Evolutionary conservation across 2,329 filamentous ascomycete species (phyloP).

Genomic region (Nigrograna mackinnonii): DNA sequence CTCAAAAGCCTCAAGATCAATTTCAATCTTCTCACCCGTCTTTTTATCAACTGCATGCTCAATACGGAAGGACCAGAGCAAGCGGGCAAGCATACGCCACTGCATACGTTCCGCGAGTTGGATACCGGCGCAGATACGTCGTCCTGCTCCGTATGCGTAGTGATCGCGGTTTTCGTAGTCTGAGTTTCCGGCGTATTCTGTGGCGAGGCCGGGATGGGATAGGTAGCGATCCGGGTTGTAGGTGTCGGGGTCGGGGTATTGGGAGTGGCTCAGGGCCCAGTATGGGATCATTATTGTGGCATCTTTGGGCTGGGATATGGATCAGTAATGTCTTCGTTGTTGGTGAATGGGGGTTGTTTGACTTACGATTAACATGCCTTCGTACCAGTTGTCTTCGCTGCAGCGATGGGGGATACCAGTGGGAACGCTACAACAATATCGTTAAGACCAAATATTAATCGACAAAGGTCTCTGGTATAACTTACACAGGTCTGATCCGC

Average conservation of each 20-base stretch:
- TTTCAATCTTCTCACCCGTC: conserved; percentile 27
- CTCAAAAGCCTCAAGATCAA: conserved; percentile 26
- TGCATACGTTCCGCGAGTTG: conserved; percentile 59
- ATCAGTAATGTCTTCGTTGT: background rate
- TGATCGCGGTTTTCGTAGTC: conserved; percentile 46
- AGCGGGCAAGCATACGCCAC: conserved; percentile 35
- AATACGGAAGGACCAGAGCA: conserved; percentile 57
- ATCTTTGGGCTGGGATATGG: conserved; percentile 21
- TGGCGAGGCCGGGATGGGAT: conserved; percentile 33
- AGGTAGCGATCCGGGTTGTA: conserved; percentile 44
- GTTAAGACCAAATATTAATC: too few species aligned
- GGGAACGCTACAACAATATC: conserved; percentile 17
- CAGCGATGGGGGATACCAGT: conserved; percentile 24
- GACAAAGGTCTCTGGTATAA: background rate
- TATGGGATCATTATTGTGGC: conserved; percentile 33
- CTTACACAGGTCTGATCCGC: conserved; percentile 29
- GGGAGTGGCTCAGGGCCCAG: conserved; percentile 20
- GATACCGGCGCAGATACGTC: conserved; percentile 54
- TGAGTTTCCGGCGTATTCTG: conserved; percentile 37
- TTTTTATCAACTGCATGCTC: conserved; percentile 28
- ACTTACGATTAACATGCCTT: conserved; percentile 31
- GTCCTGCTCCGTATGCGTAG: conserved; percentile 54
- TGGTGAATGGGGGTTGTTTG: background rate
- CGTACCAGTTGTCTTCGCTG: conserved; percentile 29
- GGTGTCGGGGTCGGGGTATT: conserved; percentile 22